phyloP scores from a whole-genome alignment of 2,329 filamentous ascomycete species.

The Phyllosticta citribraziliensis region DNA sequence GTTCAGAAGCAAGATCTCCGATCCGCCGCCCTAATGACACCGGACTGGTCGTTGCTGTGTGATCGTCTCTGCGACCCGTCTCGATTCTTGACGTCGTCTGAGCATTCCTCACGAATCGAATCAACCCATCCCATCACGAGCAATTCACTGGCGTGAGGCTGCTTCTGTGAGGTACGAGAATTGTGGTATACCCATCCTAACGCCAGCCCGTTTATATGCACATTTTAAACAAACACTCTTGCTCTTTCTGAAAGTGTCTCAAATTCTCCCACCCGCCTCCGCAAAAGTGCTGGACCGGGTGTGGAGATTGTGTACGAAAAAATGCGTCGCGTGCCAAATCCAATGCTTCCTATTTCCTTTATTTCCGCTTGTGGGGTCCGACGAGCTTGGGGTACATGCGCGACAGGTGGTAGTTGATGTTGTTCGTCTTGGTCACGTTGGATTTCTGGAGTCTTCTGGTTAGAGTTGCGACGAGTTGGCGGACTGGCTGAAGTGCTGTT shows the following conservation, averaged over 20 bases:
- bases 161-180: too few species aligned
- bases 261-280: neutral
- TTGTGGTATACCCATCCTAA: too few species aligned
- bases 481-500: slow-evolving; percentile 24
- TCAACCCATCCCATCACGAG: too few species aligned
- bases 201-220: too few species aligned
- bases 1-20: too few species aligned
- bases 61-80: too few species aligned
- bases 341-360: slow-evolving; percentile 2
- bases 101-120: too few species aligned
- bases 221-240: neutral
- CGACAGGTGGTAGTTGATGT: slow-evolving; percentile 84
- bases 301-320: slow-evolving; percentile 1
- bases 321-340: neutral
- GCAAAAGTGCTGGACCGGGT: neutral
- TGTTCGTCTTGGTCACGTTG: slow-evolving; percentile 53
- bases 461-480: neutral
- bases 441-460: slow-evolving; percentile 39
- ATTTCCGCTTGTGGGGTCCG: slow-evolving; percentile 59
- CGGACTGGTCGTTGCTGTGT: too few species aligned
- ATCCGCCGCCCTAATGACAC: too few species aligned
- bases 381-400: slow-evolving; percentile 67
- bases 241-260: neutral
- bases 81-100: too few species aligned
- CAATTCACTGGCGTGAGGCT: too few species aligned